These are phyloP conservation scores for Chlamydomonas schloesseri DNA, from an alignment of 139 green algal species.

Conservation along the genomic window DNA sequence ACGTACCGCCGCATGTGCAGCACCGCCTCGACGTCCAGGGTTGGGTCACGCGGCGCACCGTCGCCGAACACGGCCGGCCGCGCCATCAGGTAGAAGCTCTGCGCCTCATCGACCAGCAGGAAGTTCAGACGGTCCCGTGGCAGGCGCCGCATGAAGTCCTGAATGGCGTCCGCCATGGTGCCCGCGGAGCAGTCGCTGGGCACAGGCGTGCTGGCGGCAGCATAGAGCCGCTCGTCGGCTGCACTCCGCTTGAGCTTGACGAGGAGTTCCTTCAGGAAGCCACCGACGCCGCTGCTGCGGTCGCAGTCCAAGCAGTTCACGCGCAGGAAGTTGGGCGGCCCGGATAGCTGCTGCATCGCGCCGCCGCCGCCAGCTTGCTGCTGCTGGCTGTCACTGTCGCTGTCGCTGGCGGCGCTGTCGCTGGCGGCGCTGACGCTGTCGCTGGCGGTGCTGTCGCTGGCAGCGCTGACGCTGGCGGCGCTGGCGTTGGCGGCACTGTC, in stretches of 20 bases:
- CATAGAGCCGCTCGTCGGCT: neutral
- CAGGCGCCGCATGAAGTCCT: neutral
- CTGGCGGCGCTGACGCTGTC: too few relatives aligned
- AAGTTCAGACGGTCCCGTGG: constrained; percentile 24
- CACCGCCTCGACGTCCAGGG: constrained; percentile 6
- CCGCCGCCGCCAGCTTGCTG: neutral
- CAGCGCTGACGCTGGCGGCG: too few relatives aligned
- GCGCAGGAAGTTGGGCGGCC: constrained; percentile 28
- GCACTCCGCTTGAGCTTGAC: neutral
- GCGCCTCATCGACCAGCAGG: constrained; percentile 22
- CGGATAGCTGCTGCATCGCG: neutral
- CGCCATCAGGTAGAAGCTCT: constrained; percentile 5
- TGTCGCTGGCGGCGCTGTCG: too few relatives aligned
- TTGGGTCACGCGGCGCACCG: neutral
- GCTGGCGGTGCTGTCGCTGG: too few relatives aligned
- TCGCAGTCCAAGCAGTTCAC: constrained; percentile 10
- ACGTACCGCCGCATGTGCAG: constrained; percentile 16
- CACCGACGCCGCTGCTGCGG: neutral
- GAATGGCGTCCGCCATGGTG: neutral
- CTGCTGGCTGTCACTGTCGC: neutral
- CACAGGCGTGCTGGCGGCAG: constrained; percentile 6
- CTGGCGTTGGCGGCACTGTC: too few relatives aligned
- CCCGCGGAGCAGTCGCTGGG: neutral
- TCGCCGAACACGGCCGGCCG: neutral
- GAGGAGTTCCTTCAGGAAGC: constrained; percentile 3